Conservation (phyloP, 2,329 filamentous ascomycete genomes). For the Pseudocercospora eumusae region DNA sequence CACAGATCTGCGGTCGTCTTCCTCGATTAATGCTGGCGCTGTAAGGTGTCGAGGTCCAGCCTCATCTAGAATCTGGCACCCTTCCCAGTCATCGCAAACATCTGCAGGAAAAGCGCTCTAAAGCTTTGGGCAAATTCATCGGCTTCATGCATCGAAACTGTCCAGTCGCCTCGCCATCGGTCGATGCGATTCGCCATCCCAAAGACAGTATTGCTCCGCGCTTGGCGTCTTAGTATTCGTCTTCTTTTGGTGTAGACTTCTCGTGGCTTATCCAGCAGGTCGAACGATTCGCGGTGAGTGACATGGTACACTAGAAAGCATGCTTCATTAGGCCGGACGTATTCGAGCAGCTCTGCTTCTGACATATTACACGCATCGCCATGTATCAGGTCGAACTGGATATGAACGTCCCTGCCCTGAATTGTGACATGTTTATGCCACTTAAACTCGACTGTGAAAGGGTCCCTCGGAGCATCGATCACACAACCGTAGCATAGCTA, state of each 20-base stretch:
- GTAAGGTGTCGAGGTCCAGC: slow-evolving; percentile 7
- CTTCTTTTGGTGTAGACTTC: neutral
- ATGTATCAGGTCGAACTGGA: slow-evolving; percentile 17
- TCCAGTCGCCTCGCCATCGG: slow-evolving; percentile 20
- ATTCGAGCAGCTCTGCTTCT: slow-evolving; percentile 9
- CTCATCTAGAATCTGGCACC: slow-evolving; percentile 18
- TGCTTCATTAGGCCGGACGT: slow-evolving; percentile 14
- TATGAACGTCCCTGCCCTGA: slow-evolving; percentile 17
- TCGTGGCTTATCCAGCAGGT: slow-evolving; percentile 12
- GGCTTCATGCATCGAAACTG: slow-evolving; percentile 10
- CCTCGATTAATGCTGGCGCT: neutral
- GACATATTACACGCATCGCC: slow-evolving; percentile 6
- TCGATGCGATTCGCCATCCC: slow-evolving; percentile 17
- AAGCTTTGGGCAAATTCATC: slow-evolving; percentile 14
- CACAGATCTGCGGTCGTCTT: neutral
- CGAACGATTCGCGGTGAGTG: slow-evolving; percentile 13
- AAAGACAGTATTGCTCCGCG: slow-evolving; percentile 13
- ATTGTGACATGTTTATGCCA: slow-evolving; percentile 21
- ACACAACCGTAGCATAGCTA: slow-evolving; percentile 20
- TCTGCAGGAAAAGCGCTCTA: slow-evolving; percentile 11
- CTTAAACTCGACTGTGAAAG: slow-evolving; percentile 14
- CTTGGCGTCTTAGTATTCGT: slow-evolving; percentile 15
- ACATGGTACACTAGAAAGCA: slow-evolving; percentile 22
- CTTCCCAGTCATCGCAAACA: slow-evolving; percentile 20
- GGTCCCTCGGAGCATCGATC: slow-evolving; percentile 8